Base-by-base conservation (phyloP, 176 grass and related monocot species). In the Dactylis glomerata region DNA sequence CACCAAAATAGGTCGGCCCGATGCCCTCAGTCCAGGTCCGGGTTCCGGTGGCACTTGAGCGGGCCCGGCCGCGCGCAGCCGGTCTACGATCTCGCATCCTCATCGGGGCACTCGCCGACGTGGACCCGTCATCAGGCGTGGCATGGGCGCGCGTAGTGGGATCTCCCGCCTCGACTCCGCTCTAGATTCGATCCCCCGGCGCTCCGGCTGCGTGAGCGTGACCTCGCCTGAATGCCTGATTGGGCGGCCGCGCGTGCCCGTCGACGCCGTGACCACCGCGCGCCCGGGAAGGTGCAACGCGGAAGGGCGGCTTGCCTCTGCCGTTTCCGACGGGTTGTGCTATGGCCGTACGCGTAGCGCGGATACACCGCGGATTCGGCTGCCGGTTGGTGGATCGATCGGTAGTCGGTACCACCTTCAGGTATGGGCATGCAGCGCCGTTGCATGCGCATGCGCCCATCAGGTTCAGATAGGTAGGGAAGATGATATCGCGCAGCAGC, bases 31-130 rank as follows among this genome's bases (percentile, higher is more conserved):
- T n/a, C n/a, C n/a, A n/a, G n/a, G n/a, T n/a, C n/a, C n/a, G n/a
- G n/a, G n/a, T n/a, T n/a, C n/a, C n/a, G n/a, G n/a, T n/a, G n/a
- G 45, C 82, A 84, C 82, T 73, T 84, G 56, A 77, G 28, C 41
- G 14, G 31, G n/a, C 28, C 10, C 19, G 4, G 10, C 17, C 32
- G 12, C 49, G 26, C 12, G 8, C 47, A 17, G 49, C 16, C 50
- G 8, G 50, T n/a, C n/a, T n/a, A 15, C 30, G 57, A 75, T 66
- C 68, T 64, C 73, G 82, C 58, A 85, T 84, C 82, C n/a, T 44
- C 1, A 61, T 74, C 30, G 72, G 31, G 45, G 16, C 44, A 10
- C 19, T 7, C 57, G 31, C 42, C 58, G n/a, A 5, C 14, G 30
- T 24, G 26, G 38, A 27, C 32, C 51, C 73, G 71, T 76, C 42